phyloP scores from a whole-genome alignment of 1,284 basidiomycete genomes.

The Neonothopanus nambi region DNA sequence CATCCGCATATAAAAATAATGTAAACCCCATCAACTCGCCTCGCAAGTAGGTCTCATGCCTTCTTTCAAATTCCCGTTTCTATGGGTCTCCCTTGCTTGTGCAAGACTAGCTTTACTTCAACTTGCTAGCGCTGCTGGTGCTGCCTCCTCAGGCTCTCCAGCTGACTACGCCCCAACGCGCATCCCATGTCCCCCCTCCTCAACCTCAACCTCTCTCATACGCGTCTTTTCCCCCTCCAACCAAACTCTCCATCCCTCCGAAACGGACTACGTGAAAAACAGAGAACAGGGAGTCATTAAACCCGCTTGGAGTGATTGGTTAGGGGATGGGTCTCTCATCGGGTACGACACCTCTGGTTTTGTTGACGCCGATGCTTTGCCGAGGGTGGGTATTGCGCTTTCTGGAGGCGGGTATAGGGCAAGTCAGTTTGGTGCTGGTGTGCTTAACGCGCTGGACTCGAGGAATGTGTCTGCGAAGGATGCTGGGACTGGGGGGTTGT shows the following conservation, averaged over 20 bases:
- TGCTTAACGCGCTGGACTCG: conserved; percentile 49
- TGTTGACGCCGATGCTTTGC: background rate
- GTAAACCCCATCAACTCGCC: no score
- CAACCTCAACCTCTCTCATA: background rate
- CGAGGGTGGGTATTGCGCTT: conserved; percentile 6
- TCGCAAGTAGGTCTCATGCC: no score
- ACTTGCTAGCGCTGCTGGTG: no score
- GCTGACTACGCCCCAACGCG: conserved; percentile 2
- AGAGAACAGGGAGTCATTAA: background rate
- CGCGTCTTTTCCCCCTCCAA: background rate
- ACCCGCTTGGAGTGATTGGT: conserved; percentile 2
- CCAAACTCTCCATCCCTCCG: conserved; percentile 1
- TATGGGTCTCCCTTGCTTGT: no score
- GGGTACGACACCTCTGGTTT: conserved; percentile 1
- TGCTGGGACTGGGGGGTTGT: conserved; percentile 48
- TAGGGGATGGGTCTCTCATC: conserved; percentile 3
- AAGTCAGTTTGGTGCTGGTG: conserved; percentile 44
- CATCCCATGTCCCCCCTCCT: background rate
- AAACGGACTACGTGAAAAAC: background rate
- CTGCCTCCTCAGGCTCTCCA: background rate
- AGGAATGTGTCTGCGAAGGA: conserved; percentile 41
- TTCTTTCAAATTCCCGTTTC: no score
- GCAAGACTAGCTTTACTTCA: no score
- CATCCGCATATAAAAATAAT: no score
- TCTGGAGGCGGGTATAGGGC: conserved; percentile 10